Conservation (phyloP, 257 asterid genomes). For the Anisodus tanguticus region DNA sequence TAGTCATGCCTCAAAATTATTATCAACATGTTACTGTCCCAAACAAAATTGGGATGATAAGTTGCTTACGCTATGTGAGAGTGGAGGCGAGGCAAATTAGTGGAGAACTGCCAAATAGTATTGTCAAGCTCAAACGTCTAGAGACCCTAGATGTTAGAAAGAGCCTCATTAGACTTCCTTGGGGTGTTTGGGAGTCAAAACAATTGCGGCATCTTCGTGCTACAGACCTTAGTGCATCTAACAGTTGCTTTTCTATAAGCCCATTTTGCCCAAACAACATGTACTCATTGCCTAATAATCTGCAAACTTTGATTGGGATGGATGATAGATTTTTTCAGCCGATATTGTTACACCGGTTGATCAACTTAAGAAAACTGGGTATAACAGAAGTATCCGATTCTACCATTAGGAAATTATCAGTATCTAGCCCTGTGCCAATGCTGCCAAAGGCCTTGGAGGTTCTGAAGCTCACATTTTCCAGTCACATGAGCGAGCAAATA, state of each 20-base stretch:
- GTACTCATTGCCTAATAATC: conserved; percentile 17
- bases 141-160: conserved; percentile 26
- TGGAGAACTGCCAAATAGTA: background rate
- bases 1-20: background rate
- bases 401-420: background rate
- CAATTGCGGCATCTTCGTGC: background rate
- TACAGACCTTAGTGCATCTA: background rate
- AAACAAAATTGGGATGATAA: conserved; percentile 26
- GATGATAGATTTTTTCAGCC: background rate
- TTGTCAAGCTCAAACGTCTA: conserved; percentile 26
- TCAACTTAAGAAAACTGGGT: conserved; percentile 29
- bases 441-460: background rate
- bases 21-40: background rate
- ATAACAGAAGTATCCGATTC: background rate
- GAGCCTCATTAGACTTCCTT: background rate
- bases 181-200: conserved; percentile 25
- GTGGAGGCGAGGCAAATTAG: background rate
- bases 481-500: background rate
- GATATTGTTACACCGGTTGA: background rate
- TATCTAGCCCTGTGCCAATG: background rate
- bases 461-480: background rate
- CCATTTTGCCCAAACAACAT: background rate
- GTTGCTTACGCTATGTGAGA: conserved; percentile 21
- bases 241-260: too few relatives aligned
- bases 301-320: conserved; percentile 27